Conservation (phyloP, 225 moss, liverwort and hornwort species). For the Physcomitrellopsis africana region DNA sequence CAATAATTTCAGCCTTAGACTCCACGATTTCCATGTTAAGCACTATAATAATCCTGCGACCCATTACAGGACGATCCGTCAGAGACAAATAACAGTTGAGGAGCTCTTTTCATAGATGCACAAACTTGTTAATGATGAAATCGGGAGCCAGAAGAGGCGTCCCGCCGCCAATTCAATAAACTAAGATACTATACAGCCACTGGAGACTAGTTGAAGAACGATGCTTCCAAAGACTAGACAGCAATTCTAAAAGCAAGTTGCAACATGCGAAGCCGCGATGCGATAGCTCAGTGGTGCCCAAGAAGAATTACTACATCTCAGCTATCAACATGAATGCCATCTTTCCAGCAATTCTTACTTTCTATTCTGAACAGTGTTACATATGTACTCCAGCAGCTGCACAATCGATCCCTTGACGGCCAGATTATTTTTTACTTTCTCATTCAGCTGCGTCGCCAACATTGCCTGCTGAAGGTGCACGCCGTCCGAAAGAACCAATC, state of each 20-base stretch:
- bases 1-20: constrained; percentile 76
- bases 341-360: constrained; percentile 45
- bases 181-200: neutral
- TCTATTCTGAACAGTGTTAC: constrained; percentile 62
- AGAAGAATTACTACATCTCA: constrained; percentile 14
- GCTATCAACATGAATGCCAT: neutral
- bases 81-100: neutral
- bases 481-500: constrained; percentile 66
- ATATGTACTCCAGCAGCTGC: constrained; percentile 66
- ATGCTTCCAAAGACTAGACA: neutral
- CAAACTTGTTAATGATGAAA: neutral
- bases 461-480: constrained; percentile 65
- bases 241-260: neutral
- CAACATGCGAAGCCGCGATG: neutral
- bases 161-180: neutral
- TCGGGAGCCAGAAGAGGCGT: neutral
- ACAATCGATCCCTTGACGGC: constrained; percentile 61
- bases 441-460: constrained; percentile 72
- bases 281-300: neutral
- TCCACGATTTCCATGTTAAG: constrained; percentile 91
- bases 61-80: constrained; percentile 9
- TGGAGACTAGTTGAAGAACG: neutral
- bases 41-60: constrained; percentile 90
- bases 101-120: neutral
- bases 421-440: constrained; percentile 56